A percentile compares a stretch with the other conserved stretches of the same genome.
phyloP scores from a whole-genome alignment of 306 rosid species.

The Inga laurina region DNA sequence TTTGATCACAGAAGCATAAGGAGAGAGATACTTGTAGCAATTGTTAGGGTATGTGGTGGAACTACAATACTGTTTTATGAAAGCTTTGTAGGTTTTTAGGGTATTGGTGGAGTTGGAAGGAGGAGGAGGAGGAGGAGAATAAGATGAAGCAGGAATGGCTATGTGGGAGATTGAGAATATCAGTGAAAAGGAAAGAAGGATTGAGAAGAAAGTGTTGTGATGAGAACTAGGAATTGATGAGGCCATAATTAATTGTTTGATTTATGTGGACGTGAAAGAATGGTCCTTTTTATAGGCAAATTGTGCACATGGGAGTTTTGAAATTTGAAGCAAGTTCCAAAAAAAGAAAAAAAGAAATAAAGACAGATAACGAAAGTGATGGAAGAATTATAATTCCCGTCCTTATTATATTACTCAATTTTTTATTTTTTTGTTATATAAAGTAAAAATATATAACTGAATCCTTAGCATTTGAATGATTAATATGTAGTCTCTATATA shows the following conservation, averaged over 20 bases:
- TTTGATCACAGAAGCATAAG: conserved; percentile 38
- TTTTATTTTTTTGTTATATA: not conserved
- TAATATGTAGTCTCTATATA: not conserved
- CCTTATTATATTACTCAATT: not conserved
- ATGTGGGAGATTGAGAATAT: conserved; percentile 26
- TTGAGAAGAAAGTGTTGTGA: conserved; percentile 18
- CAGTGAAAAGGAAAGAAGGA: conserved; percentile 22
- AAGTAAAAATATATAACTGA: not conserved
- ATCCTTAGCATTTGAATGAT: not conserved
- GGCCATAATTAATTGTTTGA: conserved; percentile 18
- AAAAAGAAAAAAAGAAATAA: not conserved
- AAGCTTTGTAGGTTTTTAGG: conserved; percentile 27
- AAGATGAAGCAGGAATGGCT: conserved; percentile 15
- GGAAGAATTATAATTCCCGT: not conserved
- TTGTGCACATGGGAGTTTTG: not conserved
- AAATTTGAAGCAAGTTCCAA: not conserved
- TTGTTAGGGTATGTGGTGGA: conserved; percentile 38
- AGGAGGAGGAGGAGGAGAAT: not conserved
- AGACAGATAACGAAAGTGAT: not conserved
- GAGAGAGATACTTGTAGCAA: conserved; percentile 48
- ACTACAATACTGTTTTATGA: conserved; percentile 36
- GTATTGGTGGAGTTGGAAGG: not conserved
- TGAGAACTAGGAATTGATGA: not conserved
- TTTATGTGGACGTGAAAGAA: not conserved
- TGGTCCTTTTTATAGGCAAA: conserved; percentile 41